Percentiles rank a stretch among this genome's conserved stretches.
Evolutionary conservation across 2,329 filamentous ascomycete species (phyloP).

Genomic region (Aspergillus texensis): DNA sequence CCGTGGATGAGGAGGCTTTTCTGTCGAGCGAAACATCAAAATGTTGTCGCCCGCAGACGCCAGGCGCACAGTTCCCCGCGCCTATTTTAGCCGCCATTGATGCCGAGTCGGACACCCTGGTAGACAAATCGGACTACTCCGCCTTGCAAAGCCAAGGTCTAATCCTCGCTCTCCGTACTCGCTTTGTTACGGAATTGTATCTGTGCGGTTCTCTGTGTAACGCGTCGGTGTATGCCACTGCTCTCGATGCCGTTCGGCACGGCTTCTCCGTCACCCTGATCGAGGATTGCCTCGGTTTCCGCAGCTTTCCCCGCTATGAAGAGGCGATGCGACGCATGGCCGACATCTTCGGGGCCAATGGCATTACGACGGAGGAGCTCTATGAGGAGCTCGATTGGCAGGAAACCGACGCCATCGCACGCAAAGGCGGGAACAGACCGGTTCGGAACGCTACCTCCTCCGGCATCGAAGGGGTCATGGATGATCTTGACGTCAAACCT

Average conservation of each 20-base stretch:
- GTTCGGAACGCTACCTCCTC: slow-evolving; percentile 24
- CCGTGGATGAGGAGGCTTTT: slow-evolving; percentile 47
- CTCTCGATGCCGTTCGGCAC: slow-evolving; percentile 84
- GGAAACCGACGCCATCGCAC: slow-evolving; percentile 43
- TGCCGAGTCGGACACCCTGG: slow-evolving; percentile 53
- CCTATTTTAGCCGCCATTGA: slow-evolving; percentile 54
- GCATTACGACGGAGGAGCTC: slow-evolving; percentile 64
- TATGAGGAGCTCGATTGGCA: slow-evolving; percentile 51
- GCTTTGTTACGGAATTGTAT: slow-evolving; percentile 85
- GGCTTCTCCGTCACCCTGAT: slow-evolving; percentile 85
- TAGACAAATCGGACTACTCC: slow-evolving; percentile 81
- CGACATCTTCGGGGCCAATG: slow-evolving; percentile 73
- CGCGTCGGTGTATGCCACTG: slow-evolving; percentile 86
- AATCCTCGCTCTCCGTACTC: slow-evolving; percentile 76
- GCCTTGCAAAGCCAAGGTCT: slow-evolving; percentile 77
- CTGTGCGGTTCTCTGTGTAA: slow-evolving; percentile 87
- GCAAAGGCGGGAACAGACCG: slow-evolving; percentile 18
- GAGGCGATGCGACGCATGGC: slow-evolving; percentile 71
- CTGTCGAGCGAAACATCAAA: slow-evolving; percentile 35
- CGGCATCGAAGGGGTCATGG: slow-evolving; percentile 40
- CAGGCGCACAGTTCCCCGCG: slow-evolving; percentile 55
- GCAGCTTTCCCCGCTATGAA: slow-evolving; percentile 68
- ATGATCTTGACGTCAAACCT: slow-evolving; percentile 34
- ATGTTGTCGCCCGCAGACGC: slow-evolving; percentile 44
- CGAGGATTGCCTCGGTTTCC: slow-evolving; percentile 85